Evolutionary conservation across 1,284 basidiomycete species (phyloP), one percentile per base, ranked within the genome.

Genomic region (Leccinum proliferum): DNA sequence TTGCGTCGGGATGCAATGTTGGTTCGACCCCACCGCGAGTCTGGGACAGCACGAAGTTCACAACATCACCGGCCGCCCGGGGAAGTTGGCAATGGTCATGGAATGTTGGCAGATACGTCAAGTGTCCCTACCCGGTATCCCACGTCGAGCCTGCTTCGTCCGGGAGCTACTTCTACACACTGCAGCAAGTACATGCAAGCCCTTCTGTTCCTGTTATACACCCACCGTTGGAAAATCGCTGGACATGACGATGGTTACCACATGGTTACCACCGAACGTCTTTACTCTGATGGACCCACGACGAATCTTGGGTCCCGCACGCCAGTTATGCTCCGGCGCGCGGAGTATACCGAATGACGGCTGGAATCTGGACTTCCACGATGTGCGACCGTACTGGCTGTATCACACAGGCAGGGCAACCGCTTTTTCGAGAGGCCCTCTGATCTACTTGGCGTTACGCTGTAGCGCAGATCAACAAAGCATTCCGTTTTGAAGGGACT

Each of bases 281-380:
- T 79, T 58, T 79, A 77, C 61, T 72, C 75, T 56, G 77, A 79
- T 63, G 71, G 75, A 41, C 70, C 73, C 55, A 64, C 64, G 15
- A 35, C 52, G 6, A 55, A 9, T 18, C 6, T 37, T 46, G 52
- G 15, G 21, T 14, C 35, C 5, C 39, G 5, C 21, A 60, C 7
- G 10, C 21, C 18, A 32, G n/a, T 50, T 43, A 37, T 41, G 12
- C 50, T 39, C 48, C 43, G 8, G n/a, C 11, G 37, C 43, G 64
- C 35, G 46, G 15, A n/a, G 15, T 35, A n/a, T 52, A 46, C 63
- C 77, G 65, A 75, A 79, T 63, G 76, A 79, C 62, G 68, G 72
- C 46, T 79, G 78, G 77, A 41, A 41, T 41, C 12, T 14, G 14
- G 6, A 72, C 72, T 4, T 76, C 74, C n/a, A 76, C 78, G 64